Base-by-base conservation (phyloP, 1,284 basidiomycete species). In the Taiwanofungus camphoratus region DNA sequence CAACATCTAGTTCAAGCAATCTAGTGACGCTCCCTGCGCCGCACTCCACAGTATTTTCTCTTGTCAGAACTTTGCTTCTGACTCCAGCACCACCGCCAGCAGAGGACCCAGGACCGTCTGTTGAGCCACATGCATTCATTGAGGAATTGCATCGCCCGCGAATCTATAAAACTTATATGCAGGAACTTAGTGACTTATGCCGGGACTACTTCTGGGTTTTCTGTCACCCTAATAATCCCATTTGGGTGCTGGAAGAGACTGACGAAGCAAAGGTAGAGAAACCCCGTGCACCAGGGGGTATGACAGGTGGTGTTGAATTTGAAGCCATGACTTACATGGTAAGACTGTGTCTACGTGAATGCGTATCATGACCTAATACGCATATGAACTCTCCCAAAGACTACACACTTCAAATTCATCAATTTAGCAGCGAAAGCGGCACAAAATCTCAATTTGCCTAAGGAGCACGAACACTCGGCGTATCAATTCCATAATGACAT, bases 171-270 rank as follows among this genome's bases (percentile, higher is more conserved):
- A 82, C 82, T 2, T 97, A 94, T 65, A 69, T 99, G 11, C 79
- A 84, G 54, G 94, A 98, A 61, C 69, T 98, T 27, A 84, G 80
- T 7, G 91, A 94, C 52, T 73, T 95, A 2, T 94, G 93, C 59
- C 69, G 92, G 15, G 95, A 99, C 62, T 98, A 96, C 67, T 98
- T 98, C 64, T 98, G 95, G 92, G 87, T 99, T 42, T 98, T 98
- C 67, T 98, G 95, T 60, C 96, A 99, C 61, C 85, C 87, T 2
- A 86, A 86, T 56, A 99, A 99, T 58, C 80, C 82, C 1, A 82
- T 95, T 35, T 97, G 93, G 93, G 71, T 82, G 13, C 67, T 94
- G 20, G 66, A 73, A 4, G 84, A 92, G 53, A 82, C 90, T 0
- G 87, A 97, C 56, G 84, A 91, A 59, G 77, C 70, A 2, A 78